phyloP scores from a whole-genome alignment of 192 early-diverging fungal species.

The Pilobolus umbonatus region DNA sequence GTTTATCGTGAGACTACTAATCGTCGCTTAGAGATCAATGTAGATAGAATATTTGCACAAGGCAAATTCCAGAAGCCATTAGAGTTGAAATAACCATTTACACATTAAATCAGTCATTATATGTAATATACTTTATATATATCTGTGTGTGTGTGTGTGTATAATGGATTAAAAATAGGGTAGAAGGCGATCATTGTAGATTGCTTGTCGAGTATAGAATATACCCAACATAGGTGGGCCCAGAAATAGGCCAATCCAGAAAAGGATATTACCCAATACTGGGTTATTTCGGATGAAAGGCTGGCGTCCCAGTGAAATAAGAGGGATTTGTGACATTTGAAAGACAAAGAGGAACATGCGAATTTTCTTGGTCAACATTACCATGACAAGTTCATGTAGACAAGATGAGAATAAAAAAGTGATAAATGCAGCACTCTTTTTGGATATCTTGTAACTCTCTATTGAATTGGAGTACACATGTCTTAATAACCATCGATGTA shows the following conservation, averaged over 20 bases:
- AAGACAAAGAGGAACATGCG: slow-evolving; percentile 74
- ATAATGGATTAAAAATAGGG: no score
- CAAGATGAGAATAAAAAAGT: slow-evolving; percentile 79
- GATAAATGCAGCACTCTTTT: slow-evolving; percentile 64
- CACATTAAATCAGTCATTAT: no score
- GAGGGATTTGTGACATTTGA: slow-evolving; percentile 88
- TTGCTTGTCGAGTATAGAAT: slow-evolving; percentile 61
- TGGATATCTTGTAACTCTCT: slow-evolving; percentile 61
- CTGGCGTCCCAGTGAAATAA: slow-evolving; percentile 67
- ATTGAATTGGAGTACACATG: slow-evolving; percentile 87
- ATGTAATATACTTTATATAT: no score
- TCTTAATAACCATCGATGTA: slow-evolving; percentile 86
- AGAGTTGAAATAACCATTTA: not conserved
- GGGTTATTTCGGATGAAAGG: slow-evolving; percentile 54
- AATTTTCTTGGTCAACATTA: slow-evolving; percentile 58
- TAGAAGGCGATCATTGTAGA: no score
- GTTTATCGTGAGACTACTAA: slow-evolving; percentile 69
- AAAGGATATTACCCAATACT: slow-evolving; percentile 75
- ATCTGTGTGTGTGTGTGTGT: no score
- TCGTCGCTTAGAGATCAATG: slow-evolving; percentile 55
- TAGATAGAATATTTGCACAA: slow-evolving; percentile 72
- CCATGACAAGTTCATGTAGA: slow-evolving; percentile 80
- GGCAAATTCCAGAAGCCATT: slow-evolving; percentile 62
- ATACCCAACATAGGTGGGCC: slow-evolving; percentile 80
- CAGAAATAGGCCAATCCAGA: slow-evolving; percentile 89